Evolutionary conservation across 257 asterid genomes (phyloP).

Genomic region (Solanum etuberosum): DNA sequence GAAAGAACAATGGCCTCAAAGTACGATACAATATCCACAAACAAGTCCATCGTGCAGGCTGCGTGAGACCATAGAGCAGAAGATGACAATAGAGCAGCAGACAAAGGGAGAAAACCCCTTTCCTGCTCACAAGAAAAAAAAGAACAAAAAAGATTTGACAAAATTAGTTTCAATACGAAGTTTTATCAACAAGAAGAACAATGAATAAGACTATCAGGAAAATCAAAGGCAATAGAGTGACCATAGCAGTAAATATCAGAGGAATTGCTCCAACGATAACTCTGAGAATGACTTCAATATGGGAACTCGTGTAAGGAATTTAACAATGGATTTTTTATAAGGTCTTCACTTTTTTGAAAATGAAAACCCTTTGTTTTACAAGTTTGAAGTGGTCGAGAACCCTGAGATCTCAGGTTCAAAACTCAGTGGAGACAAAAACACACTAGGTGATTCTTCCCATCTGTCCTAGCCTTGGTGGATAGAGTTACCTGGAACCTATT

Average conservation of each 20-base stretch:
- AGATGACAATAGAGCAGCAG: conserved; percentile 89
- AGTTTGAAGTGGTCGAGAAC: neutral
- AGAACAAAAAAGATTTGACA: neutral
- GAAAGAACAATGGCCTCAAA: conserved; percentile 67
- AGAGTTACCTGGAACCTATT: neutral
- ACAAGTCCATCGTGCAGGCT: conserved; percentile 46
- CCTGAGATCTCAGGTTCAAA: neutral
- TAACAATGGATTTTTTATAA: neutral
- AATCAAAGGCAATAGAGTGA: neutral
- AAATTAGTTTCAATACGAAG: neutral
- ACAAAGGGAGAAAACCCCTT: conserved; percentile 91
- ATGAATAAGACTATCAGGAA: neutral
- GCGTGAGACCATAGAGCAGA: conserved; percentile 52
- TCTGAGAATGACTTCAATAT: neutral
- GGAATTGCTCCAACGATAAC: neutral
- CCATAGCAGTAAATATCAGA: neutral
- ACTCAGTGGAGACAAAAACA: neutral
- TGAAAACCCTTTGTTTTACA: neutral
- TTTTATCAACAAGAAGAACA: neutral
- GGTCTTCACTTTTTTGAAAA: neutral
- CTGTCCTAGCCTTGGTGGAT: neutral
- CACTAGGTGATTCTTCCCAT: neutral
- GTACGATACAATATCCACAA: conserved; percentile 50
- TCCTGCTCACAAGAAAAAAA: conserved; percentile 49
- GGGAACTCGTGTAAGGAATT: neutral